Conservation (phyloP, 140 eudicot genomes). For the Bidens hawaiensis region DNA sequence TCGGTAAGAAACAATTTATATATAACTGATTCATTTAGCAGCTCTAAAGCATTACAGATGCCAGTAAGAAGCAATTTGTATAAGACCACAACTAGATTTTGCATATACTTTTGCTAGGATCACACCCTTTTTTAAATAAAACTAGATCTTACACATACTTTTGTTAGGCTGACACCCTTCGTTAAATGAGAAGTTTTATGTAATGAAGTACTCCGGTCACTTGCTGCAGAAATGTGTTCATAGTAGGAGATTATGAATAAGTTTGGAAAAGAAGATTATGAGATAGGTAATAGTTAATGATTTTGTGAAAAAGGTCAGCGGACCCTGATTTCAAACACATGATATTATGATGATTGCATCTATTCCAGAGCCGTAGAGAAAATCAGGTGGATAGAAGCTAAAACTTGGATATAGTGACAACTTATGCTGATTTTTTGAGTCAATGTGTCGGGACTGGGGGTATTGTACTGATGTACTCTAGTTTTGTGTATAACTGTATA, state of each 20-base stretch:
- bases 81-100: background rate
- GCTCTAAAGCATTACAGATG: background rate
- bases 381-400: background rate
- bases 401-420: background rate
- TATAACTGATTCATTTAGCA: background rate
- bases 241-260: background rate
- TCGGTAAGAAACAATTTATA: background rate
- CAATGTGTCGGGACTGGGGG: background rate
- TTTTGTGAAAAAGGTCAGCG: background rate
- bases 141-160: background rate
- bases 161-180: conserved; percentile 1
- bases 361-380: background rate
- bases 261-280: background rate
- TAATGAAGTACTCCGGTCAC: background rate
- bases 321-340: background rate
- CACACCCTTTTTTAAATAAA: background rate
- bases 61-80: background rate
- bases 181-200: background rate
- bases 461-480: too few species aligned
- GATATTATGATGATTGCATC: background rate
- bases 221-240: background rate
- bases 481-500: background rate
- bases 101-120: background rate
- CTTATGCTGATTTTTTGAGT: background rate
- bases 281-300: conserved; percentile 1